Evolutionary conservation across 129 eudicot genomes (phyloP).

Genomic region (Cynara cardunculus): DNA sequence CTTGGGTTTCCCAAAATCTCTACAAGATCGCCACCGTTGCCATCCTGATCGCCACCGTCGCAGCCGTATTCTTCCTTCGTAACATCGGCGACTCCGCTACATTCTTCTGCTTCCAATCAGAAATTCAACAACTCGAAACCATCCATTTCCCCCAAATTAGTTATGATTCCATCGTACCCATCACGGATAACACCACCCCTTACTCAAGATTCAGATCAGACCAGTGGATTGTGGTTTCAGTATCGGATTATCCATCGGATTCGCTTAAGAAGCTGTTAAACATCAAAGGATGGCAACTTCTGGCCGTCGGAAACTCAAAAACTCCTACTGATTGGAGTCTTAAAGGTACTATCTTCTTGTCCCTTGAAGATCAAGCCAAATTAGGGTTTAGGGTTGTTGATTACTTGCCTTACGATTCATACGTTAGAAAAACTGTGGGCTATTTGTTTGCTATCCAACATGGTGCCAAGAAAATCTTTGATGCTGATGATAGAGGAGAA

Average conservation of each 20-base stretch:
- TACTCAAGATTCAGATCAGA: conserved; percentile 67
- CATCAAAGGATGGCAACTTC: conserved; percentile 90
- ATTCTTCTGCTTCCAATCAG: conserved; percentile 59
- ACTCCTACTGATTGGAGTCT: conserved; percentile 82
- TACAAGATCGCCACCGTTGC: conserved; percentile 57
- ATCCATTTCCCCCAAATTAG: conserved; percentile 49
- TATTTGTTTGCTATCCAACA: conserved; percentile 95
- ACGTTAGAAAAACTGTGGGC: conserved; percentile 79
- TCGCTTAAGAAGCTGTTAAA: conserved; percentile 41
- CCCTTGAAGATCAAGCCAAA: conserved; percentile 73
- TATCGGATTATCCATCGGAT: conserved; percentile 70
- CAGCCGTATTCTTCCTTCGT: conserved; percentile 67
- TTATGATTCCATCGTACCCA: conserved; percentile 50
- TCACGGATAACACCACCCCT: conserved; percentile 50
- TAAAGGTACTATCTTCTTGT: conserved; percentile 76
- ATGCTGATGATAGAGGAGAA: conserved; percentile 84
- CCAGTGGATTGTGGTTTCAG: conserved; percentile 83
- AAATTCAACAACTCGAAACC: conserved; percentile 36
- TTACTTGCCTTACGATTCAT: conserved; percentile 88
- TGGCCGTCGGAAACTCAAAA: conserved; percentile 78
- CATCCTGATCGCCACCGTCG: conserved; percentile 59
- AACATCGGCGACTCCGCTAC: conserved; percentile 58
- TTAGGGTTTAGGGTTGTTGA: conserved; percentile 79
- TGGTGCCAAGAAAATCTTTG: conserved; percentile 84
- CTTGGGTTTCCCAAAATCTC: conserved; percentile 70